Evolutionary conservation across 2,329 filamentous ascomycete species (phyloP), one percentile per base, ranked within the genome.

Genomic region (Fusarium keratoplasticum): DNA sequence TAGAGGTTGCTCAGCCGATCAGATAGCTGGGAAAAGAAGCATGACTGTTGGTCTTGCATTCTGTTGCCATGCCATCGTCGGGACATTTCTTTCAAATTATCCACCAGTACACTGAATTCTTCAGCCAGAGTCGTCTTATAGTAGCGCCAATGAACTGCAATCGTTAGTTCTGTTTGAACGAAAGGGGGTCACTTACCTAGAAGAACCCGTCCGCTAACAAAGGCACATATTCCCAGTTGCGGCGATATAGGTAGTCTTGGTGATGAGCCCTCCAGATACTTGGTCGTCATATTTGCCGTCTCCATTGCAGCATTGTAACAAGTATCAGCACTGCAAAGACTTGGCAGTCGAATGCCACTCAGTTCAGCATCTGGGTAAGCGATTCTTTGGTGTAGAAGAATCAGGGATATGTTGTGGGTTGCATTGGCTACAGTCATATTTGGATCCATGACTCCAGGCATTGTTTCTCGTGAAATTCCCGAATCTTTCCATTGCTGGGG

Each of bases 401-500:
- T 86, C 77, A 86, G 85, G 3, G 85, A 85, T 1, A 84, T 83
- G 66, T 87, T 87, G 66, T 87, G 86, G 0, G 84, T 87, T 11
- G 86, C 80, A 62, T 87, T 85, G 0, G 86, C 85, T 3, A 87
- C 74, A 0, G 86, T 86, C 40, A 87, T 78, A 57, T 87, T 87
- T 0, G 86, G 86, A 64, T 87, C 86, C 59, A 71, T 57, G 82
- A 87, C 86, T 14, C 71, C 72, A 3, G 74, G 67, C 5, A 69
- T 69, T 7, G 66, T 57, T 36, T 77, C 72, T 2, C 74, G 67
- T 1, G 77, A 75, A 31, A 78, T 72, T 8, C 77, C 75, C 10
- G 79, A 75, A 44, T 80, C 78, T 31, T 82, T 82, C 83, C 84
- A 85, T 67, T 83, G 81, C 40, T 81, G 81, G 2, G 84, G 84